Evolutionary conservation across 148 eudicot species (phyloP), one percentile per base, ranked within the genome.

Genomic region (Nyssa sinensis): DNA sequence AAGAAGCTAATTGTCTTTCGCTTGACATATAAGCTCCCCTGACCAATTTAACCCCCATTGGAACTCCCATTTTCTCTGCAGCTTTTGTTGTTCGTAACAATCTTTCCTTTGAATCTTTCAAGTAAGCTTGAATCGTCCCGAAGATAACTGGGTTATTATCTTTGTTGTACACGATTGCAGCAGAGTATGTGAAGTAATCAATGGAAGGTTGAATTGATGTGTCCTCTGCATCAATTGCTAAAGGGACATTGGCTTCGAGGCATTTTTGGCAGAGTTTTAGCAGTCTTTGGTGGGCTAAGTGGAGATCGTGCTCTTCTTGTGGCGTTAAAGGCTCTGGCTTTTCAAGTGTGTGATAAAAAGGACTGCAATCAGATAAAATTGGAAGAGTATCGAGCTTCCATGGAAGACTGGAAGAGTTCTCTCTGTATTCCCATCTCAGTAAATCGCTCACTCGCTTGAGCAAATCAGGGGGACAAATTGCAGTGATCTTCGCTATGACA

Each of bases 11-110:
- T 21, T 81, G 77, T 25, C 73, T 85, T 59, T 94, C 98, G 47
- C 85, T 84, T 8, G 91, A 81, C 94, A 94, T 86, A 55, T 94
- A 94, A 55, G 98, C 98, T 17, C 98, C 98, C 41, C 98, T 88
- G 47, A 94, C 98, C 29, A 94, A 69, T 80, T 92, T 94, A 72
- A 90, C 85, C 75, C 98, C 98, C 66, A 94, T 37, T 0, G 92
- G 92, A 44, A 90, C 74, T 0, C 96, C 91, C 87, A 90, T 81
- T 66, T 85, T 82, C 27, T 86, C 88, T 0, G 94, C 97, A 1
- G 82, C 87, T 41, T 75, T 77, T 16, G 80, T 81, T 1, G 91
- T 77, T 19, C 51, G 30, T 7, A 77, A 33, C 76, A 94, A 61
- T 28, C 97, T 87, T 70, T 92, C 98, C 47, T 74, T 86, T 0